A percentile compares a stretch with the other conserved stretches of the same genome.
These are phyloP conservation scores for Xylaria hypoxylon DNA, from an alignment of 2,329 filamentous ascomycete genomes.

Conservation along the genomic window DNA sequence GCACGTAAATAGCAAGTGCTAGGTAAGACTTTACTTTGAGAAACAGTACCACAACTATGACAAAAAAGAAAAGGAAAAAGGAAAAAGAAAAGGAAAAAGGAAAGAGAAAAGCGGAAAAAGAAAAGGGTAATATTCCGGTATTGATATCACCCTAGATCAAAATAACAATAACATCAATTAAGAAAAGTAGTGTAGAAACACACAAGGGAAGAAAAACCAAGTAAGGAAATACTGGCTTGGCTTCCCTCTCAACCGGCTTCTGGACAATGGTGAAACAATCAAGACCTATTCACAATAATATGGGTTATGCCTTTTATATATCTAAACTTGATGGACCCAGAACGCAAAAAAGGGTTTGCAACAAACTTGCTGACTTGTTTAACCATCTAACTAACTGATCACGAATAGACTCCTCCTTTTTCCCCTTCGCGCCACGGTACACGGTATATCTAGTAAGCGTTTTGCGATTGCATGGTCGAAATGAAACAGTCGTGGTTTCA, in stretches of 20 bases:
- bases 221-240: background rate
- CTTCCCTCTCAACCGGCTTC: background rate
- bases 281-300: constrained; percentile 11
- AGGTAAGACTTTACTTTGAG: too few relatives aligned
- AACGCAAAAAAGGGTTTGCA: constrained; percentile 15
- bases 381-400: constrained; percentile 24
- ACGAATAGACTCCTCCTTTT: background rate
- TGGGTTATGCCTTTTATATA: constrained; percentile 17
- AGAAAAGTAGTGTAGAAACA: too few relatives aligned
- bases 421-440: background rate
- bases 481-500: constrained; percentile 20
- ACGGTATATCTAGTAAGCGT: constrained; percentile 3
- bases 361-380: constrained; percentile 14
- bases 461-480: background rate
- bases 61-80: too few relatives aligned
- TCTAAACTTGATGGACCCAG: constrained; percentile 26
- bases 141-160: too few relatives aligned
- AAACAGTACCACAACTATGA: too few relatives aligned
- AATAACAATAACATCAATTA: too few relatives aligned
- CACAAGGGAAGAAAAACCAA: too few relatives aligned
- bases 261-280: constrained; percentile 6
- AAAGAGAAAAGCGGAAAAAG: too few relatives aligned
- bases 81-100: too few relatives aligned
- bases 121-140: too few relatives aligned
- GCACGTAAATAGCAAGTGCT: too few relatives aligned